phyloP scores from a whole-genome alignment of 176 grass and related monocot species.

The Lolium multiflorum region DNA sequence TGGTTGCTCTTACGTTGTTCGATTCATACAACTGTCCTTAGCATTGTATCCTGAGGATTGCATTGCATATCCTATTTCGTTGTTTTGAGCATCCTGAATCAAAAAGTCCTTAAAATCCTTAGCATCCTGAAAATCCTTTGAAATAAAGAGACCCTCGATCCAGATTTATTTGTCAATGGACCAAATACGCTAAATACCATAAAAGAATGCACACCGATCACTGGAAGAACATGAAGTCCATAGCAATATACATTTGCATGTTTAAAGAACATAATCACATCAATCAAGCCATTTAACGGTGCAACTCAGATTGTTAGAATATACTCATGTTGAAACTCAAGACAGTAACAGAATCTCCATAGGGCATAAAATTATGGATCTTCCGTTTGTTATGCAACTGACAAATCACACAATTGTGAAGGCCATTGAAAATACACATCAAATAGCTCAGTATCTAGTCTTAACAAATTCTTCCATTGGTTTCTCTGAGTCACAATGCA shows the following conservation, averaged over 20 bases:
- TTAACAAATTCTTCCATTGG: constrained; percentile 39
- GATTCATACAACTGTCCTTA: too few relatives aligned
- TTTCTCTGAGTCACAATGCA: constrained; percentile 48
- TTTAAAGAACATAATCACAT: constrained; percentile 3
- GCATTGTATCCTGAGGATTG: too few relatives aligned
- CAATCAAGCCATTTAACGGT: neutral
- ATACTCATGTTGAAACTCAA: neutral
- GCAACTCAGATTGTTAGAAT: neutral
- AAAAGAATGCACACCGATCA: neutral
- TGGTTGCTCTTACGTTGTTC: too few relatives aligned
- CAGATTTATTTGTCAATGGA: too few relatives aligned
- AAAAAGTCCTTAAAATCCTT: too few relatives aligned
- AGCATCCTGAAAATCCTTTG: too few relatives aligned
- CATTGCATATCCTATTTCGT: neutral
- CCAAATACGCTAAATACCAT: too few relatives aligned
- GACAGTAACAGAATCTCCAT: constrained; percentile 39
- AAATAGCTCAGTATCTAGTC: constrained; percentile 46
- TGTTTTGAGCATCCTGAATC: neutral
- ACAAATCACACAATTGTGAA: constrained; percentile 53
- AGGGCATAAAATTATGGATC: constrained; percentile 46
- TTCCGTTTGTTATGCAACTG: constrained; percentile 55
- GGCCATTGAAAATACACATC: constrained; percentile 44
- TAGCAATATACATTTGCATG: neutral
- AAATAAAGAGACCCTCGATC: too few relatives aligned
- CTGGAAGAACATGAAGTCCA: neutral